A percentile compares a stretch with the other conserved stretches of the same genome.
Evolutionary conservation across 805 yeast species (phyloP).

Genomic region (Candida pini): DNA sequence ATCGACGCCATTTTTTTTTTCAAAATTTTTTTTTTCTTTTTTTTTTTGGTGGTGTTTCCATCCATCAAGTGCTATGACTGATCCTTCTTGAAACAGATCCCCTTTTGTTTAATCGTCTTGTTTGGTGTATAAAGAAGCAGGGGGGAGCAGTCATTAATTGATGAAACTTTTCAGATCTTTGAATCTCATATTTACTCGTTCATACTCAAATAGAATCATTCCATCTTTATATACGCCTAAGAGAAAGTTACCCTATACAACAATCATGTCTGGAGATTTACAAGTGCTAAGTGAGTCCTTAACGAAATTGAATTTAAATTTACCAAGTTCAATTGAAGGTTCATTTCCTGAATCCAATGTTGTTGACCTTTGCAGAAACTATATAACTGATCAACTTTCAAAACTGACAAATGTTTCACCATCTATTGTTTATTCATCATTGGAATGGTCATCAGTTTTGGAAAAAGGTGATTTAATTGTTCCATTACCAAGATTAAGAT

Average conservation of each 20-base stretch:
- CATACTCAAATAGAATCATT: no score
- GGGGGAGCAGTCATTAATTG: no score
- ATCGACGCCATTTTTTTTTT: no score
- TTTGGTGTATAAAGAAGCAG: no score
- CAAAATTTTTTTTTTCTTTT: no score
- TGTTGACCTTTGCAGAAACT: conserved; percentile 84
- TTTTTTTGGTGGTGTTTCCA: no score
- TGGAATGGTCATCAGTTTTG: conserved; percentile 79
- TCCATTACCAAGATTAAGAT: conserved; percentile 85
- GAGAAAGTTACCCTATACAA: conserved; percentile 1
- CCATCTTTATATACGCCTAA: conserved; percentile 9
- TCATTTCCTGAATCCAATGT: conserved; percentile 77
- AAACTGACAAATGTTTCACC: conserved; percentile 68
- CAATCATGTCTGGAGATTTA: conserved; percentile 21
- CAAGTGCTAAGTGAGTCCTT: conserved; percentile 22
- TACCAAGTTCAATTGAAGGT: conserved; percentile 44
- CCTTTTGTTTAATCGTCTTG: no score
- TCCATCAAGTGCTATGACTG: no score
- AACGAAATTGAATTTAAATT: conserved; percentile 19
- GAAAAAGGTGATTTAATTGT: conserved; percentile 91
- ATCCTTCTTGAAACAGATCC: no score
- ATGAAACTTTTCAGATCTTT: no score
- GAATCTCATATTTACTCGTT: no score
- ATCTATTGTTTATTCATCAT: conserved; percentile 68
- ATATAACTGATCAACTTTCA: conserved; percentile 74